phyloP scores from a whole-genome alignment of 306 rosid species.

The Acacia acuminata region DNA sequence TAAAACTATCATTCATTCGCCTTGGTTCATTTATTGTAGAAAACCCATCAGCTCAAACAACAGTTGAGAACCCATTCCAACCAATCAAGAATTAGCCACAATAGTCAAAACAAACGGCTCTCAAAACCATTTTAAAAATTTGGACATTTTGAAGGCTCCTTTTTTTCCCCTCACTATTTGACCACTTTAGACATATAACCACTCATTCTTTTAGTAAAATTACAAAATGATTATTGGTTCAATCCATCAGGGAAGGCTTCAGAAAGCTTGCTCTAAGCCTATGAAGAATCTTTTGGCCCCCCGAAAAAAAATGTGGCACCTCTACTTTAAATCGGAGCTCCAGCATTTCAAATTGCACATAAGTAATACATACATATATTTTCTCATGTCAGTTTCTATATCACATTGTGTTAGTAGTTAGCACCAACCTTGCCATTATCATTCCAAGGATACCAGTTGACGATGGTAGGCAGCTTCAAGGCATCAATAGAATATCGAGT shows the following conservation, averaged over 20 bases:
- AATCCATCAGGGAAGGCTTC: neutral
- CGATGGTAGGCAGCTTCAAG: conserved; percentile 77
- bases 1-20: too few species aligned
- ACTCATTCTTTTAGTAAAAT: neutral
- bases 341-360: neutral
- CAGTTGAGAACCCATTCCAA: neutral
- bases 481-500: conserved; percentile 90
- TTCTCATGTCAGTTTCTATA: neutral
- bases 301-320: neutral
- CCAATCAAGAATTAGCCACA: neutral
- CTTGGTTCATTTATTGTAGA: too few species aligned
- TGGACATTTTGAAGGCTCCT: neutral
- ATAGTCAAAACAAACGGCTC: neutral
- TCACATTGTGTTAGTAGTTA: neutral
- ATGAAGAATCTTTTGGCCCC: neutral
- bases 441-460: conserved; percentile 87
- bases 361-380: neutral
- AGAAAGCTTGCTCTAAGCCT: neutral
- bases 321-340: neutral
- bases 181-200: neutral
- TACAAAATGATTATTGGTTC: neutral
- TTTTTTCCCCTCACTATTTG: neutral
- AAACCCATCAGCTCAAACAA: too few species aligned
- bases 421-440: conserved; percentile 82
- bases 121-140: neutral